Evolutionary conservation across 352 stramenopile genomes (phyloP).

Genomic region (Phytopythium ostracodes): DNA sequence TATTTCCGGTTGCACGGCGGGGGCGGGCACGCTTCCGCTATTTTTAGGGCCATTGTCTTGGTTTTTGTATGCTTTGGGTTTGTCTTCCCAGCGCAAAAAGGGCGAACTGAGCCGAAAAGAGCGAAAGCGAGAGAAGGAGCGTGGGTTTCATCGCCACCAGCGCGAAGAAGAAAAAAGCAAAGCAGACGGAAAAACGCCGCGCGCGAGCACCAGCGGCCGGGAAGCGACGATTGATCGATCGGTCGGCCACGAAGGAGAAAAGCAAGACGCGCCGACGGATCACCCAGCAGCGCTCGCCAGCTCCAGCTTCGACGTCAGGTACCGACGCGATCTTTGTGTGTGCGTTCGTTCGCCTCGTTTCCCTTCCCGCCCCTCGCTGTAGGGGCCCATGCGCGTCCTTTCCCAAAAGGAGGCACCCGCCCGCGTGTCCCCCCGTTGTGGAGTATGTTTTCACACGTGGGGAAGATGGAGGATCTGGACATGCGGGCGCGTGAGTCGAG

Average conservation of each 20-base stretch:
- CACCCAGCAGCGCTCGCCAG: not conserved
- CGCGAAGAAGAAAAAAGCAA: not conserved
- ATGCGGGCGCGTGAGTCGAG: not conserved
- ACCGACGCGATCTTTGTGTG: not conserved
- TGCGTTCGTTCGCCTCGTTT: not conserved
- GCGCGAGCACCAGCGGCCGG: conserved; percentile 3
- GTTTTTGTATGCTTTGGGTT: not conserved
- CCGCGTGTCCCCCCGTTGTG: not conserved
- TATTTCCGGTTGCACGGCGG: not conserved
- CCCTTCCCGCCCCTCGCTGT: not conserved
- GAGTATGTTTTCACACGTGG: not conserved
- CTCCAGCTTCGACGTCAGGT: not conserved
- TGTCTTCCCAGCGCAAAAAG: not conserved
- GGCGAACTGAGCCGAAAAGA: not conserved
- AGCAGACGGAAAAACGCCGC: conserved; percentile 9
- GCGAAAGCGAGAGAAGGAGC: not conserved
- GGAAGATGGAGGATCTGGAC: too few relatives aligned
- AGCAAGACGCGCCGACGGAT: not conserved
- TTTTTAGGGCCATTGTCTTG: not conserved
- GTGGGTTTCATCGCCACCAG: conserved; percentile 2
- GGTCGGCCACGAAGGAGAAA: not conserved
- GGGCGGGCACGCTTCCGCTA: too few relatives aligned
- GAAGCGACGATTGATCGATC: not conserved
- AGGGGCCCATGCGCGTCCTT: too few relatives aligned
- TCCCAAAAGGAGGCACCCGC: too few relatives aligned